Evolutionary conservation across 2,329 filamentous ascomycete genomes (phyloP).

Genomic region (Diaporthe longicolla): DNA sequence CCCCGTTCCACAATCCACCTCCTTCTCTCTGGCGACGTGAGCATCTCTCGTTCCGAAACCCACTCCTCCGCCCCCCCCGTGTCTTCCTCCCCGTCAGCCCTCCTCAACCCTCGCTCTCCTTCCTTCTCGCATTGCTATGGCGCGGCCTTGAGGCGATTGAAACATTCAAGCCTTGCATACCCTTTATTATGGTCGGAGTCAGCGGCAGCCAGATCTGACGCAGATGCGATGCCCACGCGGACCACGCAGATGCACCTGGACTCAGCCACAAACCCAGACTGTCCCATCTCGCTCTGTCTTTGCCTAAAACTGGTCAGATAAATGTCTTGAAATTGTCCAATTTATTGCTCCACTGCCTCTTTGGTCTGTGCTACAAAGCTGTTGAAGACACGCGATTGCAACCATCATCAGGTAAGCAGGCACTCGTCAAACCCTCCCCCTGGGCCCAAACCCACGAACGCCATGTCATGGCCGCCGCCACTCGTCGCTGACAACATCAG

Average conservation of each 20-base stretch:
- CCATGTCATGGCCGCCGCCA: constrained; percentile 13
- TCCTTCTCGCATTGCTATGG: constrained; percentile 23
- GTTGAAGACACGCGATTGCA: constrained; percentile 20
- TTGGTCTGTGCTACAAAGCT: constrained; percentile 21
- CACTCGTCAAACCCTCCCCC: constrained; percentile 7
- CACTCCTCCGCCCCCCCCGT: constrained; percentile 14
- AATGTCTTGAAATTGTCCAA: constrained; percentile 33
- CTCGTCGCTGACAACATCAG: constrained; percentile 4
- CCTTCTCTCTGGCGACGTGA: constrained; percentile 20
- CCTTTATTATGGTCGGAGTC: constrained; percentile 17
- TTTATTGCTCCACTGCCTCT: constrained; percentile 34
- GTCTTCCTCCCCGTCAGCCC: constrained; percentile 18
- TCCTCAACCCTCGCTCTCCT: background rate
- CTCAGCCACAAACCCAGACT: constrained; percentile 13
- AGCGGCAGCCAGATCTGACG: constrained; percentile 34
- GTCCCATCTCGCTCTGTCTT: constrained; percentile 30
- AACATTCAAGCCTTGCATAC: constrained; percentile 1
- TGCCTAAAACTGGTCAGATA: constrained; percentile 34
- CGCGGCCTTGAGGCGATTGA: constrained; percentile 29
- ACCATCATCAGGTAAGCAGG: constrained; percentile 25
- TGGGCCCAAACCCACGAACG: background rate
- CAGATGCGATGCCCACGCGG: constrained; percentile 12
- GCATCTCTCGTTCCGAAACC: constrained; percentile 14
- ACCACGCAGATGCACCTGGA: constrained; percentile 5
- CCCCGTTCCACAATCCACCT: constrained; percentile 16